Evolutionary conservation across 2,329 filamentous ascomycete genomes (phyloP).

Genomic region (Pseudocercospora eumusae): DNA sequence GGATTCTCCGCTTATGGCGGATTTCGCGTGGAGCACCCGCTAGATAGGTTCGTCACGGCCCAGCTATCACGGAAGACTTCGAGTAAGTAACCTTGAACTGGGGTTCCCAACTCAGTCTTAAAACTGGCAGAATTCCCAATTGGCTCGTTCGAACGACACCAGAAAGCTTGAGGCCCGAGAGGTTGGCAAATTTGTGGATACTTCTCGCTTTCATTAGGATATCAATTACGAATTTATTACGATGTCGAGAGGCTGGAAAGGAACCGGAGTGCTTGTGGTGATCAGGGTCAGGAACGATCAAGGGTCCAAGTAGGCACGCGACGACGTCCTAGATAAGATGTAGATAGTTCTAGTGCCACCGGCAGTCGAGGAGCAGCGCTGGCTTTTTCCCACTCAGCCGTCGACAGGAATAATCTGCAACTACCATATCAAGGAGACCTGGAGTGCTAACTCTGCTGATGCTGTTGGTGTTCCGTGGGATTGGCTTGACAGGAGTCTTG

Average conservation of each 20-base stretch:
- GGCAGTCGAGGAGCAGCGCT: neutral
- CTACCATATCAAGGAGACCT: neutral
- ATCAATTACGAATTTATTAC: no score
- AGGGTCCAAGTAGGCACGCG: neutral
- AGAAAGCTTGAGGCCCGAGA: constrained; percentile 3
- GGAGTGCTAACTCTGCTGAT: neutral
- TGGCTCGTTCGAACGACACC: neutral
- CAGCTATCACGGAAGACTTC: neutral
- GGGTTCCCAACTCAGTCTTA: neutral
- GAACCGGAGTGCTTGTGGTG: constrained; percentile 3
- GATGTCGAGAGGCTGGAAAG: neutral
- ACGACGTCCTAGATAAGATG: neutral
- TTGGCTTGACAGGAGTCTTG: neutral
- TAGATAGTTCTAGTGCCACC: neutral
- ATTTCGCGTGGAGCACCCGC: neutral
- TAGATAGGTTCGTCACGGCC: neutral
- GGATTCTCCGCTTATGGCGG: neutral
- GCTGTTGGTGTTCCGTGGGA: neutral
- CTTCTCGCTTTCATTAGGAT: constrained; percentile 8
- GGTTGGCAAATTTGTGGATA: constrained; percentile 8
- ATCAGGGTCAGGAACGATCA: neutral
- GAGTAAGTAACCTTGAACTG: neutral
- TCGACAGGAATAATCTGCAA: neutral
- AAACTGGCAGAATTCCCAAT: neutral
- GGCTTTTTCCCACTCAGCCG: neutral